Evolutionary conservation across 306 rosid genomes (phyloP).

Genomic region (Sicyos baderoa): DNA sequence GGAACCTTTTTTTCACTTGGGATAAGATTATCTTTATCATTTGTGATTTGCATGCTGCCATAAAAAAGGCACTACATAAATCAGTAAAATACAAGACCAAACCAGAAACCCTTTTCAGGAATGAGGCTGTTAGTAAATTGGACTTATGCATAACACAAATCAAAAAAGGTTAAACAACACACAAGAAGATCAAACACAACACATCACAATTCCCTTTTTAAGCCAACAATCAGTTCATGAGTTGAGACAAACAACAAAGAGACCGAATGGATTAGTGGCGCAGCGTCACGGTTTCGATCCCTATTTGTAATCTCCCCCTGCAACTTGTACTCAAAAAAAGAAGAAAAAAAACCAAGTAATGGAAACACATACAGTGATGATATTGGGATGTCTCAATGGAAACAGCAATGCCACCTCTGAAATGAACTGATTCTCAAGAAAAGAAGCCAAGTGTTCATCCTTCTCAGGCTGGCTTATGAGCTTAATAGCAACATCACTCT

Average conservation of each 20-base stretch:
- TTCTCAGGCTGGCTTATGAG: slow-evolving; percentile 81
- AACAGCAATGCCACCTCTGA: slow-evolving; percentile 78
- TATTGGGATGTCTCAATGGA: slow-evolving; percentile 64
- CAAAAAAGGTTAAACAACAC: background rate
- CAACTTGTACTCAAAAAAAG: too few species aligned
- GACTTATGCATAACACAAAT: background rate
- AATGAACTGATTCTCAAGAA: slow-evolving; percentile 76
- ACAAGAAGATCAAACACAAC: background rate
- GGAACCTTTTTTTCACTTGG: background rate
- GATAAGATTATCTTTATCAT: slow-evolving; percentile 11
- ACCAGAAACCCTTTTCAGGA: slow-evolving; percentile 10
- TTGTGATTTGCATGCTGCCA: slow-evolving; percentile 15
- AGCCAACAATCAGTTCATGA: background rate
- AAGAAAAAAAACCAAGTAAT: background rate
- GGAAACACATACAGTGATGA: slow-evolving; percentile 56
- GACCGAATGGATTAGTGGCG: too few species aligned
- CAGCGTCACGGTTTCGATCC: too few species aligned
- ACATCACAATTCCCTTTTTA: background rate
- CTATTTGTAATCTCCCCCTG: too few species aligned
- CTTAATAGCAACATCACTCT: slow-evolving; percentile 81
- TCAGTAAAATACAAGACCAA: background rate
- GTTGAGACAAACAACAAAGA: background rate
- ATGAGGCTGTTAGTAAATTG: background rate
- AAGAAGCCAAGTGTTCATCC: slow-evolving; percentile 56
- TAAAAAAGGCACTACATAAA: slow-evolving; percentile 2